Conservation (phyloP, 2,329 filamentous ascomycete species). For the Diaporthe sp. region DNA sequence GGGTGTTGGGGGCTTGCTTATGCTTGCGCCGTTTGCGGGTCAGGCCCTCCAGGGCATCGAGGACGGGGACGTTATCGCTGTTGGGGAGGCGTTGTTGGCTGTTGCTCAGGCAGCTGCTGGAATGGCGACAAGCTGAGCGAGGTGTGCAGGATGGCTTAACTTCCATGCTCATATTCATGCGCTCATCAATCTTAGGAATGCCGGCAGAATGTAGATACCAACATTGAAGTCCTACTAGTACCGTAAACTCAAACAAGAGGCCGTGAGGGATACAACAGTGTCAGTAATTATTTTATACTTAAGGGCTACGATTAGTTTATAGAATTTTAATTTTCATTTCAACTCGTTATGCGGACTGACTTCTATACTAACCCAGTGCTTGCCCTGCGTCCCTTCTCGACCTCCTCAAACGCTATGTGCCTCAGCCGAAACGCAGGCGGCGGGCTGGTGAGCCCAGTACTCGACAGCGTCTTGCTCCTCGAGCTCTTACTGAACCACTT, state of each 20-base stretch:
- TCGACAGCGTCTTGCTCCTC: background rate
- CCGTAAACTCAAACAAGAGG: background rate
- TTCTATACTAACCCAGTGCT: slow-evolving; percentile 13
- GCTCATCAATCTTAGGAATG: background rate
- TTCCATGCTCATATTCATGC: background rate
- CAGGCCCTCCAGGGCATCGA: background rate
- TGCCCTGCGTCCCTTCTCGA: slow-evolving; percentile 4
- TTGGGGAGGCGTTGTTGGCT: slow-evolving; percentile 3
- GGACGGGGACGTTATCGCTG: background rate
- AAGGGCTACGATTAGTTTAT: background rate
- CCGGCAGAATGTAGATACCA: background rate
- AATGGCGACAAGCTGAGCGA: background rate
- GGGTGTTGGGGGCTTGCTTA: background rate
- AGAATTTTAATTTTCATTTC: background rate
- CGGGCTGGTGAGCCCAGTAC: slow-evolving; percentile 17
- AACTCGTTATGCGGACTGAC: background rate
- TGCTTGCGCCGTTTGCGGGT: background rate
- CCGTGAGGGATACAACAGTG: background rate
- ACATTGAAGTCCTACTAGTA: no score
- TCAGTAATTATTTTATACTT: no score
- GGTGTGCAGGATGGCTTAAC: background rate
- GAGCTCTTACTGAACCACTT: slow-evolving; percentile 13
- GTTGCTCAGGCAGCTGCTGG: background rate
- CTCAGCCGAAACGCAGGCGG: slow-evolving; percentile 30
- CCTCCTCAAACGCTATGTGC: slow-evolving; percentile 30